A percentile compares a stretch with the other conserved stretches of the same genome.
phyloP scores from a whole-genome alignment of 169 alveolate species.

The Plasmodium vinckei region DNA sequence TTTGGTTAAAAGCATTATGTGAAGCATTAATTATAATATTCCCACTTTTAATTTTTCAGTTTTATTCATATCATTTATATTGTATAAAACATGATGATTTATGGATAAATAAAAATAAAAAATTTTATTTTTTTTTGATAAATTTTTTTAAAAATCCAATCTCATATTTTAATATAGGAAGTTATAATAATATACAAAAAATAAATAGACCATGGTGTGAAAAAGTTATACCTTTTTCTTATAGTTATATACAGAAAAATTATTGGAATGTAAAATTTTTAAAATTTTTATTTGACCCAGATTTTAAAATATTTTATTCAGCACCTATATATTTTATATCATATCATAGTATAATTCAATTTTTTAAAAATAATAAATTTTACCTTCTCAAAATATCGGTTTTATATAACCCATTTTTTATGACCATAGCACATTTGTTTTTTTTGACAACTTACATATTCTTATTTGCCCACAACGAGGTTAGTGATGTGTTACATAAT shows the following conservation, averaged over 20 bases:
- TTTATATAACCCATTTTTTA: slow-evolving; percentile 19
- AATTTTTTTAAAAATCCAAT: slow-evolving; percentile 25
- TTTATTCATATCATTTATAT: slow-evolving; percentile 79
- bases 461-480: slow-evolving; percentile 72
- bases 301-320: slow-evolving; percentile 27
- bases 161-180: slow-evolving; percentile 13
- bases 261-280: slow-evolving; percentile 83
- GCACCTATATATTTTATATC: slow-evolving; percentile 62
- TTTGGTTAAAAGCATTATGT: slow-evolving; percentile 78
- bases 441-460: slow-evolving; percentile 35
- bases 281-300: slow-evolving; percentile 74
- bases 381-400: not conserved
- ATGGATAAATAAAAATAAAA: slow-evolving; percentile 53
- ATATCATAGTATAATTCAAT: slow-evolving; percentile 24
- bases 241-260: slow-evolving; percentile 78
- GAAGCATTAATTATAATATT: slow-evolving; percentile 78
- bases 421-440: slow-evolving; percentile 24
- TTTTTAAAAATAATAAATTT: slow-evolving; percentile 10
- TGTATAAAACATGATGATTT: slow-evolving; percentile 52
- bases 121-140: slow-evolving; percentile 50
- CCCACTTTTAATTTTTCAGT: slow-evolving; percentile 80
- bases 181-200: not conserved
- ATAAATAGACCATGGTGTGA: slow-evolving; percentile 83
- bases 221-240: slow-evolving; percentile 72
- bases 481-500: not conserved